phyloP scores from a whole-genome alignment of 345 rosid genomes.

The Melaleuca quinquenervia region DNA sequence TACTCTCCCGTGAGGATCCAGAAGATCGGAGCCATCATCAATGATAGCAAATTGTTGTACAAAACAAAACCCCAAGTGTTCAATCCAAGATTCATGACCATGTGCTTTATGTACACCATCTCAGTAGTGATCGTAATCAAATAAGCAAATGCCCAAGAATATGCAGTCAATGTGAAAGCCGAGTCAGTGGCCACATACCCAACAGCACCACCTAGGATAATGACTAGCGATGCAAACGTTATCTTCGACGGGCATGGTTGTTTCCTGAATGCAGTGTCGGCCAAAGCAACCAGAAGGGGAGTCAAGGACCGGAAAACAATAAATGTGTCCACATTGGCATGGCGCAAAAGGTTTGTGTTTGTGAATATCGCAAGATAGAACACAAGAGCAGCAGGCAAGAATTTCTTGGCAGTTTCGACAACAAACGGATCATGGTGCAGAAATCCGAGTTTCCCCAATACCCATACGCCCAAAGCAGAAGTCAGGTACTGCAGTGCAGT shows the following conservation, averaged over 20 bases:
- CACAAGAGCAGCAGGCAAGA: conserved; percentile 84
- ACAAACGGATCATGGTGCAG: conserved; percentile 80
- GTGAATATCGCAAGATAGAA: conserved; percentile 95
- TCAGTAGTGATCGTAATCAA: conserved; percentile 82
- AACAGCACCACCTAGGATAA: conserved; percentile 81
- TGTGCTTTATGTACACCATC: conserved; percentile 97
- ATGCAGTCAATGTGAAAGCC: conserved; percentile 71
- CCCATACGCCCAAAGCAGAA: conserved; percentile 73
- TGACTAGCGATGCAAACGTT: conserved; percentile 47
- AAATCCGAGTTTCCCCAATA: conserved; percentile 67
- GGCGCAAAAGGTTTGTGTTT: conserved; percentile 91
- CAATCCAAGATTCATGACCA: conserved; percentile 85
- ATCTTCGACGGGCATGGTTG: conserved; percentile 82
- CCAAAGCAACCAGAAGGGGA: conserved; percentile 86
- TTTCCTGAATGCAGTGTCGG: conserved; percentile 70
- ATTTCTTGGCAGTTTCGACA: conserved; percentile 79
- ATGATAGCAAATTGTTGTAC: conserved; percentile 76
- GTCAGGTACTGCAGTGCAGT: conserved; percentile 86
- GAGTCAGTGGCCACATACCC: conserved; percentile 96
- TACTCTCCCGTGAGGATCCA: conserved; percentile 86
- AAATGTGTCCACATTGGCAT: conserved; percentile 94
- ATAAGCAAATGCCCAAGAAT: conserved; percentile 93
- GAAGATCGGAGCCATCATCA: conserved; percentile 88
- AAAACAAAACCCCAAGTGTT: conserved; percentile 96
- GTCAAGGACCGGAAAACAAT: conserved; percentile 91